Conservation (phyloP, 2,329 filamentous ascomycete genomes). For the Phyllosticta ampelicida region DNA sequence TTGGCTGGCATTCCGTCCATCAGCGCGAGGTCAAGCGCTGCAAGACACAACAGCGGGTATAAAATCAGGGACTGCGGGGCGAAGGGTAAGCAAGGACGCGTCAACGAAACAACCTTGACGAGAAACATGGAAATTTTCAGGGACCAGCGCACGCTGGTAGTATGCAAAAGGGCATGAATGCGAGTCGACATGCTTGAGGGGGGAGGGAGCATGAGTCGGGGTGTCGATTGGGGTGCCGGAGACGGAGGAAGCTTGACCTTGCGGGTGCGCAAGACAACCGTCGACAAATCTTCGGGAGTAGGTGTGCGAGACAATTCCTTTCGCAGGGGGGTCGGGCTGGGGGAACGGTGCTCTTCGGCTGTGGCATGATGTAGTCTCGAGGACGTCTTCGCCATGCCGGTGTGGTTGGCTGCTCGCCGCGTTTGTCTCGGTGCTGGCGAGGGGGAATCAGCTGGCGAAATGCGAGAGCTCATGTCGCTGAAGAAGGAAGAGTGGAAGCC, state of each 20-base stretch:
- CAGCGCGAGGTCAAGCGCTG: constrained; percentile 49
- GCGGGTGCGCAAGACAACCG: constrained; percentile 4
- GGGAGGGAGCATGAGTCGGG: constrained; percentile 12
- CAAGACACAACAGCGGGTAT: constrained; percentile 57
- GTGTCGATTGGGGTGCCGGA: not conserved
- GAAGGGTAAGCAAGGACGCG: constrained; percentile 60
- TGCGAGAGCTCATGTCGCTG: constrained; percentile 29
- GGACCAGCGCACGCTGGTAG: constrained; percentile 23
- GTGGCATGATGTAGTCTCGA: constrained; percentile 25
- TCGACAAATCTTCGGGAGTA: constrained; percentile 3
- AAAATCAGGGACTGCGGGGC: constrained; percentile 53
- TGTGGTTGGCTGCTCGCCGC: constrained; percentile 18
- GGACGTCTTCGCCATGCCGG: constrained; percentile 18
- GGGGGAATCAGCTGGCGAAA: constrained; percentile 35
- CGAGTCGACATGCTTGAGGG: constrained; percentile 19
- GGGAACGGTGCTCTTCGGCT: constrained; percentile 20
- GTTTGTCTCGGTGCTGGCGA: constrained; percentile 20
- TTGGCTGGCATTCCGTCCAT: constrained; percentile 12
- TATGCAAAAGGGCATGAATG: constrained; percentile 22
- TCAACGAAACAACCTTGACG: constrained; percentile 55
- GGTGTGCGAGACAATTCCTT: not conserved
- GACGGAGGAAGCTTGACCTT: not conserved
- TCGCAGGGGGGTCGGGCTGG: constrained; percentile 20
- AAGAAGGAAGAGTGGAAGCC: constrained; percentile 28
- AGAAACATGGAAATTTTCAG: constrained; percentile 54